Base-by-base conservation (phyloP, 805 yeast species). In the Debaryomyces hansenii region DNA sequence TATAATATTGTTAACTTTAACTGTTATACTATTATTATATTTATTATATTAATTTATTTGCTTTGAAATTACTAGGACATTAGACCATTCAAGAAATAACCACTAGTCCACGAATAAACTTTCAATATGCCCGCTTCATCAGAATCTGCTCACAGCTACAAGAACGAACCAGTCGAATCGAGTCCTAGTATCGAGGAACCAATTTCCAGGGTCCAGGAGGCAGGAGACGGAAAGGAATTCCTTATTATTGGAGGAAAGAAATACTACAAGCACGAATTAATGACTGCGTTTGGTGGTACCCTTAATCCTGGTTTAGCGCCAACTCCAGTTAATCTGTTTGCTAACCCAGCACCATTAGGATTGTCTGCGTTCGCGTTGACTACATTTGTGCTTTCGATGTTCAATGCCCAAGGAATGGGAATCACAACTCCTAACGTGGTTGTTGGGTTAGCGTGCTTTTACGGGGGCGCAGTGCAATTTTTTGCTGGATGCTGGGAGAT, bases 401-500 rank as follows among this genome's bases (percentile, higher is more conserved):
- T 63, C 56, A 83, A 83, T 51, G 80, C 83, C 20, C 65, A 66
- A 44, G 85, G 86, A 14, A 77, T 77, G 68, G 83, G 83, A 41
- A 69, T 84, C 32, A 59, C 63, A 0, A 59, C 64, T 43, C 79
- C 86, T 21, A 78, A 78, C 48, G 74, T 79, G 35, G 83, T 81
- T 41, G 77, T 83, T 29, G 84, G 85, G 18, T 60, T 77, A 24
- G 84, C 88, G 1, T 66, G 75, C 51, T 83, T 83, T 58, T 84
- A 84, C 52, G 90, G 89, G 46, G 89, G 89, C 16, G 56, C 73
- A 2, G 72, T 75, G 33, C 88, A 84, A 66, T 57, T 83, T 21
- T 63, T 78, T 20, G 86, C 87, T 15, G 89, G 89, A 36, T 71
- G 80, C 66, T 83, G 85, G 86, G 87, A 83, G 64, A 68, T 83